Base-by-base conservation (phyloP, 106 monocot genomes). In the Phalaenopsis equestris region DNA sequence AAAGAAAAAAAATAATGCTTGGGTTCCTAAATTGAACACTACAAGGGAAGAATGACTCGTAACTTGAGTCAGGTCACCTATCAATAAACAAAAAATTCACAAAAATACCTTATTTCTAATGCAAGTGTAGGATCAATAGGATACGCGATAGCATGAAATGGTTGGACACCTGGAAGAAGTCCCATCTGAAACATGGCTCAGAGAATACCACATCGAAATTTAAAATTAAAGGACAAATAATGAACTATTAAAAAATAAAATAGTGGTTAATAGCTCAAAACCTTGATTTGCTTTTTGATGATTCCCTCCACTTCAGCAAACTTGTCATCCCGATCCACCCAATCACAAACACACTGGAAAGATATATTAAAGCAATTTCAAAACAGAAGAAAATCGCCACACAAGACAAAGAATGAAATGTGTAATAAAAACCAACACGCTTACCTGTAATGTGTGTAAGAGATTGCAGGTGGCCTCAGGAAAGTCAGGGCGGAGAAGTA, bases 141-240 rank as follows among this genome's bases (percentile, higher is more conserved):
- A 74, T 98, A 98, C 41, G 98, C 98, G 42, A 98, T 98, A 72
- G 98, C 98, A 91, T 98, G 98, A 84, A 98, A 98, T 73, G 98
- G 98, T 80, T 98, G 98, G 84, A 98, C 98, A 72, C 98, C 94
- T 80, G 94, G 98, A 82, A 98, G 94, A 47, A 87, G 77, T 75
- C 88, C 86, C 88, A 89, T 86, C 93, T 90, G 72, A 76, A 76
- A 41, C 48, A 76, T 55, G 72, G 10, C 41, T 64, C 58, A 47
- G 67, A 8, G 17, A 42, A 79, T 0, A 65, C 47, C 21, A 42
- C 42, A 81, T 73, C 56, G 55, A 18, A 72, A 72, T 55, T 11
- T 39, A 10, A 8, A 36, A 36, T 64, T 46, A 18, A 12, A 42
- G 30, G 10, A 11, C 12, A 84, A 45, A 77, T 21, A 48, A 15